Evolutionary conservation across 805 yeast species (phyloP).

Genomic region (Phaffomyces antillensis): DNA sequence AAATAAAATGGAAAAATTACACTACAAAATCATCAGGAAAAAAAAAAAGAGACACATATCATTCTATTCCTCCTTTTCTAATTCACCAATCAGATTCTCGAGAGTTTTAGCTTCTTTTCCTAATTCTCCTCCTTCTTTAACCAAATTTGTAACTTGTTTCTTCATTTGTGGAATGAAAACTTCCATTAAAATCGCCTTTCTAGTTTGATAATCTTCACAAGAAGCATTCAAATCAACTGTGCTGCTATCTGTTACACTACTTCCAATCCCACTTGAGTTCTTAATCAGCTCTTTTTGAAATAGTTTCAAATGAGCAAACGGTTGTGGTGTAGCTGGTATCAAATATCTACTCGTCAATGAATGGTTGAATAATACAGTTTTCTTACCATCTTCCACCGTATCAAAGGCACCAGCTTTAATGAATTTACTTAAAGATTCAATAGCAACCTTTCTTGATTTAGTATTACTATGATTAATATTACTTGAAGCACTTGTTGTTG

Average conservation of each 20-base stretch:
- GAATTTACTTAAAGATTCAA: slow-evolving; percentile 35
- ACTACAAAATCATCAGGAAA: neutral
- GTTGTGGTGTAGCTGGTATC: slow-evolving; percentile 50
- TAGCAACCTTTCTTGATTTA: slow-evolving; percentile 23
- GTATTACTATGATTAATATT: slow-evolving; percentile 9
- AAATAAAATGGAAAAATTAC: too few species aligned
- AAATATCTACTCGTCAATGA: slow-evolving; percentile 46
- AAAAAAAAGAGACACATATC: too few species aligned
- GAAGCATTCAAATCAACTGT: slow-evolving; percentile 36
- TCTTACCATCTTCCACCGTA: slow-evolving; percentile 12
- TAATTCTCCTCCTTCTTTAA: slow-evolving; percentile 68
- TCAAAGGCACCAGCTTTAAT: slow-evolving; percentile 34
- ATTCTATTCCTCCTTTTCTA: neutral
- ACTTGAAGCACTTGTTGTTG: slow-evolving; percentile 23
- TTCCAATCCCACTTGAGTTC: slow-evolving; percentile 6
- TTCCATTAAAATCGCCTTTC: slow-evolving; percentile 47
- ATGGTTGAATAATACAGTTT: slow-evolving; percentile 2
- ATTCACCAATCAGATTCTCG: slow-evolving; percentile 5
- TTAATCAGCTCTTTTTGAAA: slow-evolving; percentile 36
- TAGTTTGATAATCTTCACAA: slow-evolving; percentile 55
- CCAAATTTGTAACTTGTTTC: slow-evolving; percentile 41
- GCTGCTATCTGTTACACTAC: slow-evolving; percentile 12
- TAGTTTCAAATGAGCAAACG: slow-evolving; percentile 57
- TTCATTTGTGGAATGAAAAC: slow-evolving; percentile 42
- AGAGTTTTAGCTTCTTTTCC: slow-evolving; percentile 42